Evolutionary conservation across 2,329 filamentous ascomycete genomes (phyloP).

Genomic region (Ploettnerulaceae sp.): DNA sequence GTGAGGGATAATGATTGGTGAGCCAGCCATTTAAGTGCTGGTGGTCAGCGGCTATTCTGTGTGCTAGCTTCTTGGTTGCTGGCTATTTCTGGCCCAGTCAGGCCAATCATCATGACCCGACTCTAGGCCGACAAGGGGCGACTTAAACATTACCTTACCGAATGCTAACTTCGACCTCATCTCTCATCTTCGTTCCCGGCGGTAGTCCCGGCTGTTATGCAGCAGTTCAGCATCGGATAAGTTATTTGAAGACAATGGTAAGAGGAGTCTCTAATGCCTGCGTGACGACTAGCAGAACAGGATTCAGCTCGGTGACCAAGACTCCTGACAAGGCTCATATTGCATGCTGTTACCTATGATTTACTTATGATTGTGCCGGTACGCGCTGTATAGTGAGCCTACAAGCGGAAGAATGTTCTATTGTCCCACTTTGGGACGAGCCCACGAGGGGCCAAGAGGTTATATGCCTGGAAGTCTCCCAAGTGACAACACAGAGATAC

Average conservation of each 20-base stretch:
- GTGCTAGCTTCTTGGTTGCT: slow-evolving; percentile 12
- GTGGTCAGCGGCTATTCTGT: slow-evolving; percentile 19
- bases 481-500: too few relatives aligned
- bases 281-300: not conserved
- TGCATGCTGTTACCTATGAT: slow-evolving; percentile 12
- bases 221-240: slow-evolving; percentile 12
- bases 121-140: too few relatives aligned
- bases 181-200: slow-evolving; percentile 8
- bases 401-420: not conserved
- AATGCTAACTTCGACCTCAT: slow-evolving; percentile 15
- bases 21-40: slow-evolving; percentile 5
- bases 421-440: too few relatives aligned
- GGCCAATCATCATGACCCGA: slow-evolving; percentile 9
- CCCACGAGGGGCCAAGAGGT: too few relatives aligned
- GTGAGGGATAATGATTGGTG: slow-evolving; percentile 16
- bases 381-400: not conserved
- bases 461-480: too few relatives aligned
- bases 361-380: slow-evolving; percentile 5
- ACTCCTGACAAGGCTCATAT: slow-evolving; percentile 7
- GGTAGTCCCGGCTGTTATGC: slow-evolving; percentile 18
- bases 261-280: not conserved
- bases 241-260: slow-evolving; percentile 9
- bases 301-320: not conserved
- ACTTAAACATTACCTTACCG: too few relatives aligned
- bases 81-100: slow-evolving; percentile 14